Percentiles rank a stretch among this genome's conserved stretches.
Conservation (phyloP, 495 filamentous ascomycete genomes). For the Letharia columbiana region DNA sequence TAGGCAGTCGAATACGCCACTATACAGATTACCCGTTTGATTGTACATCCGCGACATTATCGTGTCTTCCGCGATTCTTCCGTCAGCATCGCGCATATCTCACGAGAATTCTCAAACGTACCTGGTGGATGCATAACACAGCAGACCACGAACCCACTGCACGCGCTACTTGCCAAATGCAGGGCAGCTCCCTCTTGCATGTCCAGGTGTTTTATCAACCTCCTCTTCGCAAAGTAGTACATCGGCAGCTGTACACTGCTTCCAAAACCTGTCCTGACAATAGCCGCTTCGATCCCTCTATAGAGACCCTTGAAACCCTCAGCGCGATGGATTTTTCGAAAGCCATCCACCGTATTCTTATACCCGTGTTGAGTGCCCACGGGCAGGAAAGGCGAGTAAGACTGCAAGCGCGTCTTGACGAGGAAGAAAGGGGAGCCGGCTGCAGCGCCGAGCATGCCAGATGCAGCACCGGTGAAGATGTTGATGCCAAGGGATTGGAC, state of each 20-base stretch:
- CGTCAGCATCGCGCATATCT: conserved; percentile 9
- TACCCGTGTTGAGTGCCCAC: conserved; percentile 96
- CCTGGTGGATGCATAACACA: conserved; percentile 97
- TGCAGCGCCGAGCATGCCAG: conserved; percentile 82
- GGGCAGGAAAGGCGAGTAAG: conserved; percentile 85
- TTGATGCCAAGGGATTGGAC: conserved; percentile 83
- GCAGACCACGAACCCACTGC: conserved; percentile 92
- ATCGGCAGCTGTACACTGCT: conserved; percentile 93
- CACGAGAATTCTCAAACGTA: conserved; percentile 32
- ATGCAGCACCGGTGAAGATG: conserved; percentile 80
- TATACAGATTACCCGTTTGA: conserved; percentile 94
- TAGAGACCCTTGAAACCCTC: conserved; percentile 82
- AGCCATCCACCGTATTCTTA: conserved; percentile 72
- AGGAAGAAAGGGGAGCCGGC: conserved; percentile 95
- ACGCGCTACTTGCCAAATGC: conserved; percentile 80
- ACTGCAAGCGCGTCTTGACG: conserved; percentile 95
- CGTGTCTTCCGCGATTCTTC: conserved; percentile 54
- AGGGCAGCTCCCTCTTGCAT: conserved; percentile 88
- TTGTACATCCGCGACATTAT: conserved; percentile 99
- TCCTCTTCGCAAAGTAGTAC: conserved; percentile 94
- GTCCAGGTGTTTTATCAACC: conserved; percentile 66
- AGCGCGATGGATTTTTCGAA: conserved; percentile 61
- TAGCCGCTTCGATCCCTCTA: conserved; percentile 84
- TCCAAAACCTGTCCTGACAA: conserved; percentile 93
- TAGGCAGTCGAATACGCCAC: conserved; percentile 83